Percentiles rank a stretch among this genome's conserved stretches.
phyloP scores from a whole-genome alignment of 2,329 filamentous ascomycete species.

The Conoideocrella luteorostrata region DNA sequence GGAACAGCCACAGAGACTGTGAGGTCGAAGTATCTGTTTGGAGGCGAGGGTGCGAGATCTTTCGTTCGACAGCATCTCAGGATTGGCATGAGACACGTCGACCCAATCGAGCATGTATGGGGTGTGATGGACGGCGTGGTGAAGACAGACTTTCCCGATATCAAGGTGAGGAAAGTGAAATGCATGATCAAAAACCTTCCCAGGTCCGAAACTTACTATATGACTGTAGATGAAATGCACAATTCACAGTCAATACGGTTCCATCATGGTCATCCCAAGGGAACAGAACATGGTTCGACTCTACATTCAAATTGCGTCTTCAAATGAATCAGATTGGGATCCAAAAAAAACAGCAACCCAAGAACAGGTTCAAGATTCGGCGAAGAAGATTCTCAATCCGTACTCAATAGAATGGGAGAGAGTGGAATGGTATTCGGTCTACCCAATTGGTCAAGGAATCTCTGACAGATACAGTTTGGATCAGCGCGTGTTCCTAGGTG shows the following conservation, averaged over 20 bases:
- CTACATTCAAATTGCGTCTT: conserved; percentile 62
- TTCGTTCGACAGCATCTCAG: conserved; percentile 57
- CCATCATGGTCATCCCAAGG: conserved; percentile 73
- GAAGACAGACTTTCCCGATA: conserved; percentile 69
- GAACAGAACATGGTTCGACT: conserved; percentile 63
- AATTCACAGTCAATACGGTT: conserved; percentile 67
- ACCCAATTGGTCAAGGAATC: conserved; percentile 70
- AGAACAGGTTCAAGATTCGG: conserved; percentile 56
- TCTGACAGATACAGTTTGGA: conserved; percentile 61
- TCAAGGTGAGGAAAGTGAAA: conserved; percentile 52
- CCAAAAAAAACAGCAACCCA: conserved; percentile 58
- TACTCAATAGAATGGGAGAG: conserved; percentile 62
- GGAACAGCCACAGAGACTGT: conserved; percentile 62
- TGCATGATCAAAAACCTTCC: not conserved
- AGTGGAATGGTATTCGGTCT: conserved; percentile 70
- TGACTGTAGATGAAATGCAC: conserved; percentile 59
- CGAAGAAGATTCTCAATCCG: conserved; percentile 58
- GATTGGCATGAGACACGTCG: conserved; percentile 65
- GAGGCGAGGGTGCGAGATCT: conserved; percentile 65
- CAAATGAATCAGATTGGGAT: conserved; percentile 54
- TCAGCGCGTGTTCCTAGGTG: conserved; percentile 66
- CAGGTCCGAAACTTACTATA: conserved; percentile 23
- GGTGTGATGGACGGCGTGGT: conserved; percentile 71
- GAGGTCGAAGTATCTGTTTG: conserved; percentile 63
- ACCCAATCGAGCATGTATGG: conserved; percentile 67